Base-by-base conservation (phyloP, 2,329 filamentous ascomycete species). In the Pyricularia grisea region DNA sequence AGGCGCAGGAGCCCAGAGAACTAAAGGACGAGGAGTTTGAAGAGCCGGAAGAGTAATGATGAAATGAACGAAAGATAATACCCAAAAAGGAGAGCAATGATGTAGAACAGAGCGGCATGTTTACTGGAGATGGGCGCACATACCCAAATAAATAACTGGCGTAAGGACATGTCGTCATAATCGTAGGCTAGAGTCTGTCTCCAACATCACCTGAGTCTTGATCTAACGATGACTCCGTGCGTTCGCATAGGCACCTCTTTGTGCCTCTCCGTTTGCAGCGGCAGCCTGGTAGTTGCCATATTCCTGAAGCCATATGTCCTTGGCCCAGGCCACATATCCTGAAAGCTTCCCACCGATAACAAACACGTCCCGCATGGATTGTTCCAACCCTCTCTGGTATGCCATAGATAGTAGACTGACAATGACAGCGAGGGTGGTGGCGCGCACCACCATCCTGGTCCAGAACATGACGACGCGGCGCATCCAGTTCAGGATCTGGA, bases 1-100 rank as follows among this genome's bases (percentile, higher is more conserved):
- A 97, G 78, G 92, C 93, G 14, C 94, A 97, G 77, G 94, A 97
- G 78, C 94, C 94, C 10, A 89, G 87, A 74, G 94, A 97, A 77
- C 90, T 93, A 6, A 85, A 86, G 69, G 90, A 92, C 71, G 85
- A 86, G 66, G 82, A 86, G 70, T 86, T 88, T 55, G 82, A 82
- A 14, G 80, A 82, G 14, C 77, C 79, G 64, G 78, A 80, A 28
- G 76, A 78, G 65, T 23, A 61, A 23, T 2, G 25, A 61, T 61
- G 11, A 58, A n/a, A 20, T 6, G 5, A n/a, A 27, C 58, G 25
- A 27, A 61, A 25, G 11, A 61, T n/a, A 27, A 61, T 25, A 61
- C n/a, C n/a, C n/a, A 61, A 61, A 27, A 61, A n/a, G 12, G 4
- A n/a, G 2, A 25, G 17, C 1, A 25, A 25, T 61, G 7, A 27